A percentile compares a stretch with the other conserved stretches of the same genome.
Evolutionary conservation across 2,329 filamentous ascomycete genomes (phyloP).

Genomic region (Alternaria viburni): DNA sequence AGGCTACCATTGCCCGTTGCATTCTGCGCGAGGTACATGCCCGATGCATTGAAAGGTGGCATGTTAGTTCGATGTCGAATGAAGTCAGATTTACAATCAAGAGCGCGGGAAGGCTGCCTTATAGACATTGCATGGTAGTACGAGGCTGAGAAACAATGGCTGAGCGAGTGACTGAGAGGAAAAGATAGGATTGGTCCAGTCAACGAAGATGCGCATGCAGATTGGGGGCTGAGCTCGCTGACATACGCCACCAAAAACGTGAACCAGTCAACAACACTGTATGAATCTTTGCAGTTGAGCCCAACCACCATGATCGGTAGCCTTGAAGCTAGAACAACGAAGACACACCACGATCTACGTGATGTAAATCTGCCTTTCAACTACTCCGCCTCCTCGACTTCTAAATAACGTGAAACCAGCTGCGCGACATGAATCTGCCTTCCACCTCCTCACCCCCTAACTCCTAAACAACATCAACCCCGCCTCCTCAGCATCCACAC

Average conservation of each 20-base stretch:
- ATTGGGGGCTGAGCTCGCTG: not conserved
- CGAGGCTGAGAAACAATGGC: not conserved
- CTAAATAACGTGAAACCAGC: no score
- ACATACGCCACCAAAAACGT: not conserved
- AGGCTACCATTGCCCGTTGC: no score
- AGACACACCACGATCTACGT: not conserved
- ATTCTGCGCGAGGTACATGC: not conserved
- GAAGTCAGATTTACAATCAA: not conserved
- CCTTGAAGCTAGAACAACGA: not conserved
- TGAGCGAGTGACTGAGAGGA: not conserved
- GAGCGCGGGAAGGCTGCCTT: not conserved
- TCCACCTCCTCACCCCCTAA: conserved; percentile 5
- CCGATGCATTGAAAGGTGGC: not conserved
- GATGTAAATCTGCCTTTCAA: no score
- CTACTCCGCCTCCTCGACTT: no score
- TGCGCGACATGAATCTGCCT: not conserved
- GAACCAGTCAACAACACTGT: not conserved
- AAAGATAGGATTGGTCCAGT: not conserved
- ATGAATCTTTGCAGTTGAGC: no score
- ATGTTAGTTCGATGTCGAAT: not conserved
- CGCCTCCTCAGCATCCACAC: conserved; percentile 45
- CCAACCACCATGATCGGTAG: not conserved
- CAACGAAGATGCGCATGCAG: not conserved
- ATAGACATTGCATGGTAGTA: not conserved
- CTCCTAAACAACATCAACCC: conserved; percentile 50